phyloP scores from a whole-genome alignment of 495 filamentous ascomycete genomes.

The Copromyces sp. region DNA sequence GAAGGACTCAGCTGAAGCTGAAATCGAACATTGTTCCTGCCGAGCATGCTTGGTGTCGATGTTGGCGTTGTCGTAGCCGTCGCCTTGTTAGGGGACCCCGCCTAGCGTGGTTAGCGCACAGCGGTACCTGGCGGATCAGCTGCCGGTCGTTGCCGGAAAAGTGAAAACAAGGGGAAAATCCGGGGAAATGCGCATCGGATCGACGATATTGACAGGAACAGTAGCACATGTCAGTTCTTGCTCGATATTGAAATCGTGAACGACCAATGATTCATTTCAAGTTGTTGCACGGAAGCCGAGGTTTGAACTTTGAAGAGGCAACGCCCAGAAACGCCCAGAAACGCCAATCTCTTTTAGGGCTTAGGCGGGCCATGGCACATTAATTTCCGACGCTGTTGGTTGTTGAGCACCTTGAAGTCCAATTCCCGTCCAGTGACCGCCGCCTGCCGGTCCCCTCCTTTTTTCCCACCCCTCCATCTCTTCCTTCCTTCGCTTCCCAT shows the following conservation, averaged over 20 bases:
- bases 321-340: not conserved
- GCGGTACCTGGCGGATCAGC: not conserved
- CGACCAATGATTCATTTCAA: not conserved
- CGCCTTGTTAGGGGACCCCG: no score
- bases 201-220: not conserved
- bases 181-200: not conserved
- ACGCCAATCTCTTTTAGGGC: not conserved
- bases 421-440: not conserved
- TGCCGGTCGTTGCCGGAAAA: not conserved
- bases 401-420: not conserved
- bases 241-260: not conserved
- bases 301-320: not conserved
- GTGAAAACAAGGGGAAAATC: not conserved
- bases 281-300: not conserved
- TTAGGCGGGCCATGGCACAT: not conserved
- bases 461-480: not conserved
- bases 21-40: not conserved
- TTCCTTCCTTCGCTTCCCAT: not conserved
- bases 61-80: not conserved
- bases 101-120: not conserved
- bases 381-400: not conserved
- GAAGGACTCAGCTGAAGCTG: not conserved
- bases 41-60: not conserved
- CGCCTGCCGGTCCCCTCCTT: not conserved
- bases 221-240: not conserved